A percentile compares a stretch with the other conserved stretches of the same genome.
Evolutionary conservation across 805 yeast genomes (phyloP).

Genomic region (fission yeast (Schizosaccharomyces pombe)): DNA sequence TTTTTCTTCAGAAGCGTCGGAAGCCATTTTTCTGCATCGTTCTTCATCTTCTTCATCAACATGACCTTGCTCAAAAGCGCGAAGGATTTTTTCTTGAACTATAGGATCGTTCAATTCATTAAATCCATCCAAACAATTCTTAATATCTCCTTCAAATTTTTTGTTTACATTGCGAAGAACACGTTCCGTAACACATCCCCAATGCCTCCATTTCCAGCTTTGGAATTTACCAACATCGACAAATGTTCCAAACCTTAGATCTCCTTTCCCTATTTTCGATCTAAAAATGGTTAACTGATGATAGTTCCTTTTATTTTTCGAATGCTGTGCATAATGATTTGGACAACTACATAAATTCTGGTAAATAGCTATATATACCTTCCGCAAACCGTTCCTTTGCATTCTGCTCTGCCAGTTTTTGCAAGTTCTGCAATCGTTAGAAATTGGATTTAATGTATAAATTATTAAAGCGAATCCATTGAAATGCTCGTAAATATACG

Average conservation of each 20-base stretch:
- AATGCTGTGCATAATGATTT: not conserved
- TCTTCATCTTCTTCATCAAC: not conserved
- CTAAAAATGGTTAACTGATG: not conserved
- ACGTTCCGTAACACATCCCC: slow-evolving; percentile 4
- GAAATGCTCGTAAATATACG: not conserved
- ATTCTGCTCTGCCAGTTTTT: not conserved
- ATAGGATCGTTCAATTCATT: not conserved
- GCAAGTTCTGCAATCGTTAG: not conserved
- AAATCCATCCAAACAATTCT: not conserved
- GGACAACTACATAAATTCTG: not conserved
- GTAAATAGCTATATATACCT: not conserved
- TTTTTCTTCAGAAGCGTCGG: not conserved
- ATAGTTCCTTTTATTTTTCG: not conserved
- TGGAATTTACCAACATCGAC: not conserved
- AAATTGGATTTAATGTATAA: not conserved
- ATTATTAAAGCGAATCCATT: not conserved
- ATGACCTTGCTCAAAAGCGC: slow-evolving; percentile 2
- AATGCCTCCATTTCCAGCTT: slow-evolving; percentile 3
- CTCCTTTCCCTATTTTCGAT: not conserved
- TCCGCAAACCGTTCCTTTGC: not conserved
- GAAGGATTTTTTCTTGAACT: not conserved
- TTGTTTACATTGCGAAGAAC: not conserved
- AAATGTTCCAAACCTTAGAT: not conserved
- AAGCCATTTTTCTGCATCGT: not conserved
- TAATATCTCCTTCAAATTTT: not conserved